Percentiles rank a stretch among this genome's conserved stretches.
These are phyloP conservation scores for Bipolaris cookei DNA, from an alignment of 2,329 filamentous ascomycete genomes.

Conservation along the genomic window DNA sequence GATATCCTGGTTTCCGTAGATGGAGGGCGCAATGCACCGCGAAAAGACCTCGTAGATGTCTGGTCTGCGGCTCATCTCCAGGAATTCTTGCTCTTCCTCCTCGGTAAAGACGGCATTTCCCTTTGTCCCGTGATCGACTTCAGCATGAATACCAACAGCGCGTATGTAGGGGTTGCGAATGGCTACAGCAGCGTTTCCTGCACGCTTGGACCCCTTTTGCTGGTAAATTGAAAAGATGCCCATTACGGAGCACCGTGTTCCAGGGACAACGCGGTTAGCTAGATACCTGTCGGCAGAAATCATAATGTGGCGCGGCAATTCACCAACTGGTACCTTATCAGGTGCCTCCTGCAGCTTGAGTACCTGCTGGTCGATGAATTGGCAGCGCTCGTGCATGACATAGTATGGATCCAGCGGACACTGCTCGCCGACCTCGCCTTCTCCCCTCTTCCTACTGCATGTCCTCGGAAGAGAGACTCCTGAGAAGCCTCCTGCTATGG, in stretches of 20 bases:
- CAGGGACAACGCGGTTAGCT: constrained; percentile 93
- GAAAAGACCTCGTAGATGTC: constrained; percentile 93
- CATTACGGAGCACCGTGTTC: constrained; percentile 92
- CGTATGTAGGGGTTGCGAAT: constrained; percentile 95
- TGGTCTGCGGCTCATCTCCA: constrained; percentile 85
- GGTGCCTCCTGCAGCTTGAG: constrained; percentile 97
- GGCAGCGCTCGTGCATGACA: constrained; percentile 89
- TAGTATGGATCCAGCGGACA: constrained; percentile 96
- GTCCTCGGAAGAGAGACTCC: constrained; percentile 82
- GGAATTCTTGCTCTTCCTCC: constrained; percentile 95
- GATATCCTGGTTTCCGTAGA: constrained; percentile 94
- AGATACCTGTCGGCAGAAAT: constrained; percentile 96
- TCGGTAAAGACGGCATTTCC: constrained; percentile 85
- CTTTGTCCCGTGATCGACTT: constrained; percentile 87
- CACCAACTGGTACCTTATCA: constrained; percentile 95
- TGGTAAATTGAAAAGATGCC: constrained; percentile 99
- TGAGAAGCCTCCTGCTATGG: constrained; percentile 83
- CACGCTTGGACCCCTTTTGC: constrained; percentile 82
- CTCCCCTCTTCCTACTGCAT: constrained; percentile 70
- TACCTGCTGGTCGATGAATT: constrained; percentile 97
- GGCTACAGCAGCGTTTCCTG: constrained; percentile 80
- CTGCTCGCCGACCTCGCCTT: constrained; percentile 71
- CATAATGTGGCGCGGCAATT: constrained; percentile 90
- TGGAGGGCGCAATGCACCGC: constrained; percentile 93
- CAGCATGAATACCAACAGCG: constrained; percentile 89